phyloP scores from a whole-genome alignment of 306 rosid species.

The Hippophae rhamnoides region DNA sequence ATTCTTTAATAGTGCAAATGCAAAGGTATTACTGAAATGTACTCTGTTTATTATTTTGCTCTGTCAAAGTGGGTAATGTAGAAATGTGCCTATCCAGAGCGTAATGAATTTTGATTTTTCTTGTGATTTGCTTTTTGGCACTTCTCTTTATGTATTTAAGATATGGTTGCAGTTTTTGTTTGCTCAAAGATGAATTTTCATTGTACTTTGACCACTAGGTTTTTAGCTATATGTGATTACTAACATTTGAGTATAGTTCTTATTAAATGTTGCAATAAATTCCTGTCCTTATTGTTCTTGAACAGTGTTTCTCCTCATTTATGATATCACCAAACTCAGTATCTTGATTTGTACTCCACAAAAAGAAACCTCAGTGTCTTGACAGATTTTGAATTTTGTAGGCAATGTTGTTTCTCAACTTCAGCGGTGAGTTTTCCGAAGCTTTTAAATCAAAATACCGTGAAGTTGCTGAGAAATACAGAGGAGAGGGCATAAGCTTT shows the following conservation, averaged over 20 bases:
- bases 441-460: slow-evolving; percentile 55
- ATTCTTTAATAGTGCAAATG: slow-evolving; percentile 46
- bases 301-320: neutral
- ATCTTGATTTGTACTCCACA: slow-evolving; percentile 2
- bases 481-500: slow-evolving; percentile 56
- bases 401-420: slow-evolving; percentile 87
- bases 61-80: neutral
- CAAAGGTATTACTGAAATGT: slow-evolving; percentile 40
- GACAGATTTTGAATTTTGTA: slow-evolving; percentile 23
- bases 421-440: slow-evolving; percentile 43
- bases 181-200: neutral
- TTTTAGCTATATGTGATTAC: too few species aligned
- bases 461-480: slow-evolving; percentile 65
- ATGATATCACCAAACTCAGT: neutral
- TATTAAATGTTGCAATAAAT: too few species aligned
- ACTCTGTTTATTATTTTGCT: slow-evolving; percentile 1
- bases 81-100: too few species aligned
- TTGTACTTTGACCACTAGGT: too few species aligned
- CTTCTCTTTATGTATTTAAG: too few species aligned
- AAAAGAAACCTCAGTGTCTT: neutral
- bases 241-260: neutral
- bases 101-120: too few species aligned
- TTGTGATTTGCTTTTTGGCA: too few species aligned
- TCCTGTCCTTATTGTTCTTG: neutral
- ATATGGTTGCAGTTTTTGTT: too few species aligned